Base-by-base conservation (phyloP, 2,329 filamentous ascomycete species). In the Emergomyces pasteurianus region DNA sequence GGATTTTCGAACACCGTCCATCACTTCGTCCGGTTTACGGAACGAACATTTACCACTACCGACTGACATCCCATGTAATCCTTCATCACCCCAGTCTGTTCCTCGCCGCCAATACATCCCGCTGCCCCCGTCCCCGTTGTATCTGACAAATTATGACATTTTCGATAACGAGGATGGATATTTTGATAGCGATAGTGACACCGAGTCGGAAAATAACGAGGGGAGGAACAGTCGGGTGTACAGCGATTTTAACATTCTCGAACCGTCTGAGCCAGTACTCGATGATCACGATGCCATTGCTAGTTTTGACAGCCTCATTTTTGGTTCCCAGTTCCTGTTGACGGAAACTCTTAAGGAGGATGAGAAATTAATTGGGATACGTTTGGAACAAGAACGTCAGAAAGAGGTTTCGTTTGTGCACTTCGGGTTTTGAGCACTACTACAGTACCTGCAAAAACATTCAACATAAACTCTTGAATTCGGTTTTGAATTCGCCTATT, bases 131-230 rank as follows among this genome's bases (percentile, higher is more conserved):
- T 75, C 73, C 1, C 74, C 75, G 1, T 67, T 77, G 10, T 71
- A 73, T 2, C 65, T 76, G 1, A 75, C 71, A n/a, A 77, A 76
- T 61, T 78, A 77, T 64, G 76, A 77, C 60, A 72, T 72, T 10
- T 69, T 78, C 31, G 75, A 77, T 57, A 58, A 68, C 2, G 74
- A 77, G 47, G 73, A 73, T 23, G 67, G 70, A 23, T 61, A 60
- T n/a, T 62, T 62, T 43, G 61, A 62, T 49, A 57, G 52, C n/a
- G 52, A 64, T 23, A 57, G 55, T 53, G 63, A 66, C 23, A 56
- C 58, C 5, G 63, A 61, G 63, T 43, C 60, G 10, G 42, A 38
- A n/a, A 47, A 56, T 28, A 49, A 58, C 34, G 56, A 60, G n/a
- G 58, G 58, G 10, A 58, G 46, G 23, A 58, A 38, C 31, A 62